Base-by-base conservation (phyloP, 768 basidiomycete genomes). In the Amanita fuliginea region DNA sequence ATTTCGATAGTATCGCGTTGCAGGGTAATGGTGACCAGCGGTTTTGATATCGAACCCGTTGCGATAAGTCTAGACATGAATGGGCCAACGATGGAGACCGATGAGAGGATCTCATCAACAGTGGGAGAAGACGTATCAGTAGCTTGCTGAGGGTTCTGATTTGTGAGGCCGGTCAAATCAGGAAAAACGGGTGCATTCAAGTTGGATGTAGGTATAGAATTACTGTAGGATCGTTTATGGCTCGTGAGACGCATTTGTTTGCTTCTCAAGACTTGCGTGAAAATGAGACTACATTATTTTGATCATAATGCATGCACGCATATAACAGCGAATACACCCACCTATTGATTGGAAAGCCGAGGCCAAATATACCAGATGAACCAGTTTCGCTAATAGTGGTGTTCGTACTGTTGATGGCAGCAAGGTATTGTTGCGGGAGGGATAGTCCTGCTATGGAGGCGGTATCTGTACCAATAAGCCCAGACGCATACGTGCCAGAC, bases 341-440 rank as follows among this genome's bases (percentile, higher is more conserved):
- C 84, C 84, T 86, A 53, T 81, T 82, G 11, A 76, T 59, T 3
- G 86, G 83, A 54, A 88, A 88, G 0, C 87, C 86, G 8, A 87
- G 67, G 0, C 86, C 86, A 49, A 88, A 72, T 36, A 88, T 85
- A 2, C 85, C 86, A 13, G 75, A 71, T 14, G 76, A 69, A 1
- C 76, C 76, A 1, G 73, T 76, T 35, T 75, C 68, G 33, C 72
- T 56, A 6, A 86, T 69, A 18, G 70, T 78, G 2, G 83, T 81
- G 54, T 86, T 81, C 3, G 86, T 90, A 46, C 74, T 62, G 55
- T 80, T 77, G 47, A 87, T 78, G 6, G 82, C 77, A 7, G 76
- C 81, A 51, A 88, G 76, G 49, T 69, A 76, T 55, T 87, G 83
- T 42, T 70, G 62, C 6, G 62, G 57, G 9, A 80, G 53, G 1